phyloP scores from a whole-genome alignment of 1,284 basidiomycete genomes.

The Takashimella tepidaria region DNA sequence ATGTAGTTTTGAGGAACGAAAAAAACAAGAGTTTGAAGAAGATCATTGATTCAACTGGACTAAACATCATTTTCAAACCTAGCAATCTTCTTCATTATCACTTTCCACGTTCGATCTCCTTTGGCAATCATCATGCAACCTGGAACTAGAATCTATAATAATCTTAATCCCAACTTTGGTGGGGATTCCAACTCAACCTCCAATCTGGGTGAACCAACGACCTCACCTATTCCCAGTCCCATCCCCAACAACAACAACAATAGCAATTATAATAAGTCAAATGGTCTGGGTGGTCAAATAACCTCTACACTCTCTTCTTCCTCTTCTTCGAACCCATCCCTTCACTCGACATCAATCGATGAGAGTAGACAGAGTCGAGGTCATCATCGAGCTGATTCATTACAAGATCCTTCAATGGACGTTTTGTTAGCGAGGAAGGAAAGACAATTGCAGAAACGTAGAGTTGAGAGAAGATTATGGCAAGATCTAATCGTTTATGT shows the following conservation, averaged over 20 bases:
- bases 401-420: conserved; percentile 40
- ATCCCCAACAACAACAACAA: not conserved
- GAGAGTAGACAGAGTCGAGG: not conserved
- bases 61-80: conserved; percentile 1
- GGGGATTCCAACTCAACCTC: not conserved
- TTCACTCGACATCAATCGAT: no score
- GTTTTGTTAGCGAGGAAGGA: conserved; percentile 48
- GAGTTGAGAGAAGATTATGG: conserved; percentile 46
- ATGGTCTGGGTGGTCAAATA: no score
- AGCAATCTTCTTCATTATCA: conserved; percentile 50
- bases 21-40: no score
- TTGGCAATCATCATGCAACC: conserved; percentile 48
- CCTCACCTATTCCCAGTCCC: conserved; percentile 3
- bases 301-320: not conserved
- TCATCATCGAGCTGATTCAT: conserved; percentile 27
- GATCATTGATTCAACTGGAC: not conserved
- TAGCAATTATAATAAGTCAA: no score
- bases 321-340: not conserved
- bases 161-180: not conserved
- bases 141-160: not conserved
- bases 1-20: no score
- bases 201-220: not conserved
- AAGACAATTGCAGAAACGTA: conserved; percentile 46
- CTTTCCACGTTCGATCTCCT: conserved; percentile 48
- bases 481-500: conserved; percentile 49